These are phyloP conservation scores for Panellus pusillus DNA, from an alignment of 768 basidiomycete species.

Conservation along the genomic window DNA sequence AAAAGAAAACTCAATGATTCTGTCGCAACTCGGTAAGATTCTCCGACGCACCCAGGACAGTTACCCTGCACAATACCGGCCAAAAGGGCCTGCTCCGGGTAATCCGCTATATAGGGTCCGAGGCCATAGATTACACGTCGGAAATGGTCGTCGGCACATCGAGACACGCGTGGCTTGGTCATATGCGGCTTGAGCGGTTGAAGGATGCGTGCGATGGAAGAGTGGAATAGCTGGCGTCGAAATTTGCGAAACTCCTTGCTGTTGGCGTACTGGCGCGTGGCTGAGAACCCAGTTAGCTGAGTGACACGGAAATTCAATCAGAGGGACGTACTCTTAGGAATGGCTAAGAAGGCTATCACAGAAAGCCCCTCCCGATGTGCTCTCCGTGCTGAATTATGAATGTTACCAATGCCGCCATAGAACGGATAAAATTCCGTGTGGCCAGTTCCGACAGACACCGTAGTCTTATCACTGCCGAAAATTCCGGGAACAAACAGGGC, in stretches of 20 bases:
- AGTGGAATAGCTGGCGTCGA: slow-evolving; percentile 23
- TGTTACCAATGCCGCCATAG: slow-evolving; percentile 26
- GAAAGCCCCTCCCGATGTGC: no score
- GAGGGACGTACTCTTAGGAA: slow-evolving; percentile 22
- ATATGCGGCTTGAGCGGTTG: slow-evolving; percentile 11
- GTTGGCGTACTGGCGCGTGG: slow-evolving; percentile 7
- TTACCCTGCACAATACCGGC: slow-evolving; percentile 24
- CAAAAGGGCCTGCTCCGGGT: slow-evolving; percentile 26
- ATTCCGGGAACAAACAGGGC: no score
- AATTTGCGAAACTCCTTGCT: slow-evolving; percentile 19
- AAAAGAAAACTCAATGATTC: neutral
- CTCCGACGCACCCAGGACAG: slow-evolving; percentile 16
- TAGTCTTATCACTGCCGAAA: slow-evolving; percentile 29
- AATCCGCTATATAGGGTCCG: slow-evolving; percentile 26
- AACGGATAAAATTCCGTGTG: slow-evolving; percentile 25
- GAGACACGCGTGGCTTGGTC: slow-evolving; percentile 2
- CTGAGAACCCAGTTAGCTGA: no score
- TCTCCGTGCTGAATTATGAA: slow-evolving; percentile 20
- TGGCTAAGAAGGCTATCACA: no score
- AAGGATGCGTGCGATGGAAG: slow-evolving; percentile 19
- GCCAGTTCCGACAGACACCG: slow-evolving; percentile 26
- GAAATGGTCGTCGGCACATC: slow-evolving; percentile 19
- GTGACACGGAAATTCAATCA: no score
- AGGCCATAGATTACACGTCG: slow-evolving; percentile 19
- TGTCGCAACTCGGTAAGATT: no score